phyloP scores from a whole-genome alignment of 78 protist genomes.

The Reticulomyxa filosa region DNA sequence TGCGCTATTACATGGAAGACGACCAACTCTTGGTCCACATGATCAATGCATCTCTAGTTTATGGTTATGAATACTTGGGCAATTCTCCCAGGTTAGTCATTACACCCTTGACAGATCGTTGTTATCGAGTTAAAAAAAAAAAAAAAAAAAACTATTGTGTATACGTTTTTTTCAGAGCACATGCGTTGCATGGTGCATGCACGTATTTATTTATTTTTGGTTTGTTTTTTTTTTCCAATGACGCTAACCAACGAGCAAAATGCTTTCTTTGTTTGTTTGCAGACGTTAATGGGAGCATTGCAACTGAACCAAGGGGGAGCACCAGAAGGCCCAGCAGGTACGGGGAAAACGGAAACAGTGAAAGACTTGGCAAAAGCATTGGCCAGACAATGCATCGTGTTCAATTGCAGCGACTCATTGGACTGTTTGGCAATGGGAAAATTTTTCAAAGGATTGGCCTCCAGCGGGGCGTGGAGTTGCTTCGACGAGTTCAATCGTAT shows the following conservation, averaged over 20 bases:
- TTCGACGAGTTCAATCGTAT: constrained; percentile 57
- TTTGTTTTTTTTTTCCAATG: too few relatives aligned
- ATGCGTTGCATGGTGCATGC: too few relatives aligned
- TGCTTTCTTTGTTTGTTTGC: too few relatives aligned
- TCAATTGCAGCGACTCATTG: constrained; percentile 56
- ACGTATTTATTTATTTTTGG: too few relatives aligned
- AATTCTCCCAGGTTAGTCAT: constrained; percentile 48
- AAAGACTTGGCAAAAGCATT: constrained; percentile 59
- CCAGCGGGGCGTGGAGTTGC: constrained; percentile 45
- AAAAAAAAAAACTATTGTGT: too few relatives aligned
- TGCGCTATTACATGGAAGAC: constrained; percentile 24
- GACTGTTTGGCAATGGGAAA: constrained; percentile 32
- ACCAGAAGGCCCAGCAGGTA: constrained; percentile 71
- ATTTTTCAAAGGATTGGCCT: constrained; percentile 49
- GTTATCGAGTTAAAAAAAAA: not conserved
- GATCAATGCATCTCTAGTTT: constrained; percentile 19
- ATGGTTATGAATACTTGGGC: constrained; percentile 70
- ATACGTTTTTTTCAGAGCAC: too few relatives aligned
- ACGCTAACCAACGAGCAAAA: too few relatives aligned
- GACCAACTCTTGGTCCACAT: constrained; percentile 12
- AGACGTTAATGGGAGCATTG: constrained; percentile 55
- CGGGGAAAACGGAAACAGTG: constrained; percentile 63
- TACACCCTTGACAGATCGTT: constrained; percentile 63
- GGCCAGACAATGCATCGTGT: constrained; percentile 56
- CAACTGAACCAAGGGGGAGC: constrained; percentile 50